Evolutionary conservation across 2,329 filamentous ascomycete genomes (phyloP).

Genomic region (Diaporthe eres): DNA sequence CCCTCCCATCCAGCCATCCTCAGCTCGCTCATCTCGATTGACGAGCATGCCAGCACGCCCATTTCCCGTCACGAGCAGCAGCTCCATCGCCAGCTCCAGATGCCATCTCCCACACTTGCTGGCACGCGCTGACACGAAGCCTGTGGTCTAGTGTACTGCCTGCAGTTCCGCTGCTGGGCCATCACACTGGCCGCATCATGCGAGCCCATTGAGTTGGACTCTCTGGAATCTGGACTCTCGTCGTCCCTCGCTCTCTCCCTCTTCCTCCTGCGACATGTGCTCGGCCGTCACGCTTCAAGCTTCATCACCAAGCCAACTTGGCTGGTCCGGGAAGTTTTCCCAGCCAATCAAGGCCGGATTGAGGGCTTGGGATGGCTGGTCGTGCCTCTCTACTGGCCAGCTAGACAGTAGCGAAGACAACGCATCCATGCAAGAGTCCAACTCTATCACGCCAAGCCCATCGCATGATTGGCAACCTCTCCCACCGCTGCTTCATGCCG

Average conservation of each 20-base stretch:
- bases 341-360: conserved; percentile 60
- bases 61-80: conserved; percentile 36
- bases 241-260: conserved; percentile 39
- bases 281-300: conserved; percentile 44
- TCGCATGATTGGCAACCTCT: conserved; percentile 35
- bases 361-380: conserved; percentile 24
- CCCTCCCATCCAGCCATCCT: conserved; percentile 23
- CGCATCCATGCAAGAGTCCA: conserved; percentile 56
- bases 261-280: conserved; percentile 25
- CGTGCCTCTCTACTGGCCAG: conserved; percentile 34
- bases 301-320: conserved; percentile 48
- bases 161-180: conserved; percentile 48
- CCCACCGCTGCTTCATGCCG: conserved; percentile 33
- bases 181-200: conserved; percentile 60
- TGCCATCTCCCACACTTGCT: conserved; percentile 15
- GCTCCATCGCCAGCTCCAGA: conserved; percentile 27
- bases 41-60: not conserved
- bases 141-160: conserved; percentile 8
- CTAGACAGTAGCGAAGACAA: conserved; percentile 58
- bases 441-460: conserved; percentile 40
- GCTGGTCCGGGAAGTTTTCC: conserved; percentile 53
- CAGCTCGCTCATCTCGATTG: conserved; percentile 33
- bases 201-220: conserved; percentile 46
- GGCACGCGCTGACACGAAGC: not conserved
- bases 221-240: conserved; percentile 2